Base-by-base conservation (phyloP, 768 basidiomycete genomes). In the Naganishia friedmannii region DNA sequence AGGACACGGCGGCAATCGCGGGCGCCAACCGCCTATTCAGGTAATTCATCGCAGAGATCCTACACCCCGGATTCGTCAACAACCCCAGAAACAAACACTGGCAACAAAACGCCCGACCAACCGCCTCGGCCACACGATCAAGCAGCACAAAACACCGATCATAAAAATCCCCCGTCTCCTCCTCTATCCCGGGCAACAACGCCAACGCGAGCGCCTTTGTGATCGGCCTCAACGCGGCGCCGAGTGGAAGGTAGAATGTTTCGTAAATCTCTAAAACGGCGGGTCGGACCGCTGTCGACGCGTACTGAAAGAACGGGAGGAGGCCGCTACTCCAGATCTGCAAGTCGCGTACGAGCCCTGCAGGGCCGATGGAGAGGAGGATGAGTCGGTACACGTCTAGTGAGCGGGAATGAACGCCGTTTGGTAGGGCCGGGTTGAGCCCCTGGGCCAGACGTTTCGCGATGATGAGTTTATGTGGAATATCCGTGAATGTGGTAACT, bases 251-350 rank as follows among this genome's bases (percentile, higher is more conserved):
- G 80, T 96, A 99, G 82, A 92, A 87, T 9, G 87, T 90, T 74
- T 96, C 92, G 76, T 92, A 98, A n/a, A 98, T 86, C 74, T 89
- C 90, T 55, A 99, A 85, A 0, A 99, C 84, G 26, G 88, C 86
- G 2, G 94, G 94, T 89, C 95, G 70, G 69, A 97, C 93, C 23
- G 93, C 93, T n/a, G 94, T 98, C n/a, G 95, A 90, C 12, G 96
- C 93, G 80, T 93, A 98, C 82, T 97, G 93, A 76, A 98, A 97
- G 86, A 98, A 98, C 0, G 96, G 96, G 79, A 99, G 97, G 6
- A 99, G 82, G 8, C 96, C 96, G 4, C 93, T 89, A 0, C 92
- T 93, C 96, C 96, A 99, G 23, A 97, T 84, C 4, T 90, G 85
- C 2, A 99, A 84, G 82, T 99, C 96, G 53, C 87, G 86, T 31